These are phyloP conservation scores for Daedaleopsis nitida DNA, from an alignment of 768 basidiomycete species.

Conservation along the genomic window DNA sequence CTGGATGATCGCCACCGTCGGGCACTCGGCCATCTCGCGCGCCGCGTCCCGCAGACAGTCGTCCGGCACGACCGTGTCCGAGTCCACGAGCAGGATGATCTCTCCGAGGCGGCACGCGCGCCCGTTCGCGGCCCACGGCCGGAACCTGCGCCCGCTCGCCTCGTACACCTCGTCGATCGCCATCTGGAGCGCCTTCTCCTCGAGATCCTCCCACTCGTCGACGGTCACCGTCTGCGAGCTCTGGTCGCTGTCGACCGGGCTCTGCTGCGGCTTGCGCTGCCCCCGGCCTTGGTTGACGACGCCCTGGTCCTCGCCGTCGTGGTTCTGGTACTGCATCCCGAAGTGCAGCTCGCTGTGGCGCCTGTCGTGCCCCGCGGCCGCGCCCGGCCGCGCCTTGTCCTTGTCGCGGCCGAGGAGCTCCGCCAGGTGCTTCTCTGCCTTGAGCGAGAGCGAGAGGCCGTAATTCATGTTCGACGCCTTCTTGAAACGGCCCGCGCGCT, in stretches of 20 bases:
- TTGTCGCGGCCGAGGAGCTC: conserved; percentile 28
- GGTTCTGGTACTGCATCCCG: conserved; percentile 68
- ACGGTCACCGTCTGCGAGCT: conserved; percentile 4
- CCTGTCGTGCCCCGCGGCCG: conserved; percentile 29
- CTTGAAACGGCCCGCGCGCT: conserved; percentile 54
- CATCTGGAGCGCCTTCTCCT: conserved; percentile 51
- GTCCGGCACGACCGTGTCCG: conserved; percentile 52
- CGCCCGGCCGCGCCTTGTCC: not conserved
- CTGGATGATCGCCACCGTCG: conserved; percentile 53
- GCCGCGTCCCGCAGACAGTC: conserved; percentile 58
- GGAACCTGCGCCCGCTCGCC: conserved; percentile 33
- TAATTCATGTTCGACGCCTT: conserved; percentile 57
- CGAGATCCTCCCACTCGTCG: conserved; percentile 40
- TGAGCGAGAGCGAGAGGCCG: conserved; percentile 35
- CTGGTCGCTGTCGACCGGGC: conserved; percentile 16
- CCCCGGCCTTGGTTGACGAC: conserved; percentile 32
- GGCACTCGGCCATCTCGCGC: conserved; percentile 49
- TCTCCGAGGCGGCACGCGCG: conserved; percentile 45
- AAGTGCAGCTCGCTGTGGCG: conserved; percentile 39
- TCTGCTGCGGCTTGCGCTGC: conserved; percentile 14
- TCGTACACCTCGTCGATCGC: conserved; percentile 55
- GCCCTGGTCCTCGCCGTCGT: conserved; percentile 59
- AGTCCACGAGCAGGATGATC: conserved; percentile 52
- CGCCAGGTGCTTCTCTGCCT: conserved; percentile 37
- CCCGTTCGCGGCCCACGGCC: conserved; percentile 39